Percentiles rank a stretch among this genome's conserved stretches.
Conservation (phyloP, 805 yeast species). For the Blastobotrys robertii region DNA sequence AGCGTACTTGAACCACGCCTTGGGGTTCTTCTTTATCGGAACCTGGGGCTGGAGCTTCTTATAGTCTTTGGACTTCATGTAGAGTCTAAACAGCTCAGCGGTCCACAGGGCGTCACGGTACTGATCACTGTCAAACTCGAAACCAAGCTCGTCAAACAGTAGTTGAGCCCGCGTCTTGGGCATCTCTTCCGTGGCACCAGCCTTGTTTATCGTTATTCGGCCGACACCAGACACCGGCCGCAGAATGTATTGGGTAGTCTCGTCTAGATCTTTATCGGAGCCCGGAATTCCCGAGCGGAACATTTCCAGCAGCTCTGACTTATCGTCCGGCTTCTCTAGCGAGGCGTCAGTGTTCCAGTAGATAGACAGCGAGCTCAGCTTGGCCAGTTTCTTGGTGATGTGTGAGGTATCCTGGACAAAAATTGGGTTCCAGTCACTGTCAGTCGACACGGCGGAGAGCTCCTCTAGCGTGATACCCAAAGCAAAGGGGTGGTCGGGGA, state of each 20-base stretch:
- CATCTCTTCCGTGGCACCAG: constrained; percentile 36
- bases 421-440: constrained; percentile 73
- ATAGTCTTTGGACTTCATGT: constrained; percentile 63
- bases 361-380: constrained; percentile 61
- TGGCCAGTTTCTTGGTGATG: constrained; percentile 66
- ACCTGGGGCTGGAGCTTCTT: constrained; percentile 56
- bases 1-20: constrained; percentile 74
- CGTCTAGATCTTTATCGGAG: constrained; percentile 2
- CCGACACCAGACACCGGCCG: constrained; percentile 89
- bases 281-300: constrained; percentile 4
- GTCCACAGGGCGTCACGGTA: constrained; percentile 75
- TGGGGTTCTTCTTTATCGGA: constrained; percentile 50
- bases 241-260: constrained; percentile 37
- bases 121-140: constrained; percentile 75
- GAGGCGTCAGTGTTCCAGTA: constrained; percentile 73
- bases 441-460: constrained; percentile 85
- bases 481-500: constrained; percentile 67
- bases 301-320: constrained; percentile 19
- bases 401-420: constrained; percentile 64
- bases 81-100: constrained; percentile 73
- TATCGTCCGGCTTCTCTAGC: constrained; percentile 37
- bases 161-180: constrained; percentile 61
- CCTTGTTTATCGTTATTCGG: constrained; percentile 66
- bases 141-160: constrained; percentile 80
- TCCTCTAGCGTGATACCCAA: constrained; percentile 78